Evolutionary conservation across 768 basidiomycete species (phyloP).

Genomic region (Hypsizygus marmoreus): DNA sequence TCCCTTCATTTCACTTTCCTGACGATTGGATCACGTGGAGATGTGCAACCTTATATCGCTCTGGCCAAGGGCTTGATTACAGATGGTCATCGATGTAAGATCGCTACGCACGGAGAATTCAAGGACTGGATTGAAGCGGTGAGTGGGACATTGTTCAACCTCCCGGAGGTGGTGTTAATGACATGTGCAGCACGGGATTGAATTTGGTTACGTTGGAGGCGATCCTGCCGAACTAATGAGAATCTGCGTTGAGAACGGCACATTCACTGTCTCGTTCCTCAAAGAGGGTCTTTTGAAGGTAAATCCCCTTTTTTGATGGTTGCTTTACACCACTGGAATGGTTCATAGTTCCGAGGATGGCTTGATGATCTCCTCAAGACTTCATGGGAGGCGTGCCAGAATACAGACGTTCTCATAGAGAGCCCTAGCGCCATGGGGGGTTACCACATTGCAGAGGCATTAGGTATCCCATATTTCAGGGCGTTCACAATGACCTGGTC

Average conservation of each 20-base stretch:
- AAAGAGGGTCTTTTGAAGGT: conserved; percentile 90
- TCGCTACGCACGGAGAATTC: conserved; percentile 96
- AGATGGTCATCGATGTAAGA: conserved; percentile 86
- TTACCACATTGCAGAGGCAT: conserved; percentile 94
- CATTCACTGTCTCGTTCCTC: conserved; percentile 93
- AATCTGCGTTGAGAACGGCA: conserved; percentile 97
- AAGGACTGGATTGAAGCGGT: conserved; percentile 94
- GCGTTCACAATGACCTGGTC: conserved; percentile 99
- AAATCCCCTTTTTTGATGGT: conserved; percentile 3
- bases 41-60: conserved; percentile 98
- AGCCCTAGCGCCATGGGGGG: conserved; percentile 98
- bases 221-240: conserved; percentile 98
- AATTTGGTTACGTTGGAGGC: conserved; percentile 91
- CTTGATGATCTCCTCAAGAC: conserved; percentile 93
- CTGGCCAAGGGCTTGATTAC: conserved; percentile 88
- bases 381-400: conserved; percentile 96
- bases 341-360: conserved; percentile 90
- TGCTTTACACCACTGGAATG: conserved; percentile 6
- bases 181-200: conserved; percentile 81
- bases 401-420: conserved; percentile 90
- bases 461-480: conserved; percentile 90
- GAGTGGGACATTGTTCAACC: conserved; percentile 31
- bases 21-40: conserved; percentile 94
- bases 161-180: conserved; percentile 7
- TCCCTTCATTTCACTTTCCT: conserved; percentile 89